Conservation (phyloP, 306 rosid genomes). For the Glycine soja region DNA sequence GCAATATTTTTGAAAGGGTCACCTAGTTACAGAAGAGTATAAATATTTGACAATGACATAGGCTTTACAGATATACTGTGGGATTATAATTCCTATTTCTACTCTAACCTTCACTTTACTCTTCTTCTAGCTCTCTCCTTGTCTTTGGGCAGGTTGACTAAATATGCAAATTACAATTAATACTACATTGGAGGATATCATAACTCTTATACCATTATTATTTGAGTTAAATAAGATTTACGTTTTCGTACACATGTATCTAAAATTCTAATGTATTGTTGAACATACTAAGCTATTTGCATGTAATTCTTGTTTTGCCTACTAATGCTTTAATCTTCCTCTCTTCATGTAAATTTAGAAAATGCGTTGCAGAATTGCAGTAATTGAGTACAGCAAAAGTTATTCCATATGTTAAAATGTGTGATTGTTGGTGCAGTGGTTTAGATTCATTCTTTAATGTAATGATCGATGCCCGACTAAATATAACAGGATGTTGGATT, state of each 20-base stretch:
- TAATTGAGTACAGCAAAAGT: neutral
- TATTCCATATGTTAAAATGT: conserved; percentile 22
- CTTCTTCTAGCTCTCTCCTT: conserved; percentile 27
- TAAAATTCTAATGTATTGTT: conserved; percentile 30
- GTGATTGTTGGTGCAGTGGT: conserved; percentile 15
- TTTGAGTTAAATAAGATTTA: conserved; percentile 44
- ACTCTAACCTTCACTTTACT: conserved; percentile 40
- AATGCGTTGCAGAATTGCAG: neutral
- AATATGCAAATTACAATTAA: conserved; percentile 32
- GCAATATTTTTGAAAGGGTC: conserved; percentile 40
- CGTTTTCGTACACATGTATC: conserved; percentile 38
- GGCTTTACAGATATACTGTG: conserved; percentile 45
- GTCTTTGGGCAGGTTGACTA: conserved; percentile 39
- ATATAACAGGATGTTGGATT: neutral
- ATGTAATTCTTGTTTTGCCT: conserved; percentile 25
- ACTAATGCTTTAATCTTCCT: conserved; percentile 12
- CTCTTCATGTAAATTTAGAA: conserved; percentile 7
- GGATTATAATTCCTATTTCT: conserved; percentile 35
- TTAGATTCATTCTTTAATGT: conserved; percentile 17
- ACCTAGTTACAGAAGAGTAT: conserved; percentile 39
- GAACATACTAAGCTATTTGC: neutral
- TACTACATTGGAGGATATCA: conserved; percentile 38
- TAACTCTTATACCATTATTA: conserved; percentile 43
- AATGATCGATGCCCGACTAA: neutral
- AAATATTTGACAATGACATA: conserved; percentile 48